Conservation (phyloP, 768 basidiomycete genomes). For the Gautieria morchelliformis region DNA sequence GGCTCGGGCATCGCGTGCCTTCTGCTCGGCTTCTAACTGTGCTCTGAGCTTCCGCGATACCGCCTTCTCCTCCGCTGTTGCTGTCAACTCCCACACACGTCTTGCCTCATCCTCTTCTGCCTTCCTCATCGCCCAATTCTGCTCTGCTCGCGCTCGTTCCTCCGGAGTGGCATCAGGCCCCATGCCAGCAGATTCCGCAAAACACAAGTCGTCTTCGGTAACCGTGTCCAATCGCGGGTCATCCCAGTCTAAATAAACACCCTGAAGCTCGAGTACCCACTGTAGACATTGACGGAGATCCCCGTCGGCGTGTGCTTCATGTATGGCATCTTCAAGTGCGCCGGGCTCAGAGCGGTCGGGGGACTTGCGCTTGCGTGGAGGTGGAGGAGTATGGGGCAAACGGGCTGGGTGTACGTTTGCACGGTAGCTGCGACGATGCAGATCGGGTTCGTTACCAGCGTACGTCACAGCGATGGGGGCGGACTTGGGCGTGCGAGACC, state of each 20-base stretch:
- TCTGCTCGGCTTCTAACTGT: neutral
- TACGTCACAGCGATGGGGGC: neutral
- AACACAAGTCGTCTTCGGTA: neutral
- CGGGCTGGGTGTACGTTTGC: neutral
- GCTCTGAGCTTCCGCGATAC: neutral
- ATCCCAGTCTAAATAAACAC: neutral
- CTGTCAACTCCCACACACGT: neutral
- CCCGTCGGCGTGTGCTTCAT: neutral
- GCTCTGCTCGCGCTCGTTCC: neutral
- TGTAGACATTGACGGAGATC: slow-evolving; percentile 1
- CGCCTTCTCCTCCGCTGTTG: neutral
- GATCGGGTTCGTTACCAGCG: neutral
- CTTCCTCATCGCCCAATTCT: neutral
- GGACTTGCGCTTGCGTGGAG: neutral
- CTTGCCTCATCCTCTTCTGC: neutral
- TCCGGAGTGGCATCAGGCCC: neutral
- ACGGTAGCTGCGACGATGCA: neutral
- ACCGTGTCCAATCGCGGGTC: neutral
- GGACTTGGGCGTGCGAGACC: neutral
- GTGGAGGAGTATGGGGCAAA: neutral
- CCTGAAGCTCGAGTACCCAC: neutral
- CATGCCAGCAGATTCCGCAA: neutral
- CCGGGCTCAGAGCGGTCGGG: neutral
- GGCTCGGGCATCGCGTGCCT: neutral
- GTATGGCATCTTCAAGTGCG: neutral